Percentiles rank a stretch among this genome's conserved stretches.
Conservation (phyloP, 208 protist genomes). For the Phytomonas sp. region DNA sequence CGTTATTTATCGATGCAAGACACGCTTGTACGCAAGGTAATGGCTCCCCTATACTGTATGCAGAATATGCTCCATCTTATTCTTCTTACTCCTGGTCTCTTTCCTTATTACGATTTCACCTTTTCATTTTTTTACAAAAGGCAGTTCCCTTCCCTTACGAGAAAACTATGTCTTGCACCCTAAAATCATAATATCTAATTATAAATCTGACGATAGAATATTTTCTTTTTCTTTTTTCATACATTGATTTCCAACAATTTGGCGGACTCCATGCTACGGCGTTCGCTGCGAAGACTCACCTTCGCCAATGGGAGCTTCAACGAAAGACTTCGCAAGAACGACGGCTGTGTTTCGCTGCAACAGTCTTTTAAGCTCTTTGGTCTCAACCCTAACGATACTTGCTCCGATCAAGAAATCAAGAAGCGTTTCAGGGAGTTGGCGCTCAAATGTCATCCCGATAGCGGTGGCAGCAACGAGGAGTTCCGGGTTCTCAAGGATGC, state of each 20-base stretch:
- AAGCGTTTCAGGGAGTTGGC: constrained; percentile 73
- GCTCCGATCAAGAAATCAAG: constrained; percentile 67
- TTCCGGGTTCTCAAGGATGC: constrained; percentile 79
- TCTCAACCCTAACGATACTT: constrained; percentile 69
- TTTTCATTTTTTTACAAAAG: too few species aligned
- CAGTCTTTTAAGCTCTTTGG: constrained; percentile 86
- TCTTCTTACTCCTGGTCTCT: background rate
- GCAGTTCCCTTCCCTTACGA: too few species aligned
- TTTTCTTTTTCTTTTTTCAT: too few species aligned
- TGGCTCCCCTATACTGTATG: background rate
- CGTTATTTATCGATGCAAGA: too few species aligned
- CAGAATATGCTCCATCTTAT: background rate
- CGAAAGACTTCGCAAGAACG: constrained; percentile 60
- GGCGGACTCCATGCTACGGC: background rate
- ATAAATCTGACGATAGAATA: too few species aligned
- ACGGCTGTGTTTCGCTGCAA: constrained; percentile 79
- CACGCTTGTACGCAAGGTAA: too few species aligned
- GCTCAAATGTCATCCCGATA: constrained; percentile 72
- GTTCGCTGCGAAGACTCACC: background rate
- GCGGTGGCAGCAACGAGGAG: constrained; percentile 73
- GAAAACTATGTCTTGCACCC: too few species aligned
- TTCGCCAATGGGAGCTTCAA: constrained; percentile 31
- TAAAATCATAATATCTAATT: too few species aligned
- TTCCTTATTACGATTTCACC: constrained; percentile 6
- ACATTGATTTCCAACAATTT: too few species aligned